phyloP scores from a whole-genome alignment of 2,329 filamentous ascomycete species.

The Stemphylium beticola region DNA sequence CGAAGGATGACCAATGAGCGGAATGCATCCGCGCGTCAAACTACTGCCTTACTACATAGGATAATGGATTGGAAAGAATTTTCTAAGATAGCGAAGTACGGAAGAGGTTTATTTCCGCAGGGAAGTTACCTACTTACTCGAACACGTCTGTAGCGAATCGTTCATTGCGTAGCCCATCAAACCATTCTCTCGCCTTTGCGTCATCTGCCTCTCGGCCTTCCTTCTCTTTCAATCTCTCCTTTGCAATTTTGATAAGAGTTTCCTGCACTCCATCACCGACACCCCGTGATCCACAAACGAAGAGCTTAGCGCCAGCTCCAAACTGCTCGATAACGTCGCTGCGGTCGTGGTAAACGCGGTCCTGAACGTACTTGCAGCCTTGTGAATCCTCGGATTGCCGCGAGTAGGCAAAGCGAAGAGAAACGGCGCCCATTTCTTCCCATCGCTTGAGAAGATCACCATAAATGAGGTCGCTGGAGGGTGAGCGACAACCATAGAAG shows the following conservation, averaged over 20 bases:
- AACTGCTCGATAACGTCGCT: slow-evolving; percentile 55
- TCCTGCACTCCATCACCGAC: slow-evolving; percentile 55
- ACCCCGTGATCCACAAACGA: slow-evolving; percentile 66
- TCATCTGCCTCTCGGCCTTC: slow-evolving; percentile 47
- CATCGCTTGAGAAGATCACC: slow-evolving; percentile 64
- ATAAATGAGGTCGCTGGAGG: slow-evolving; percentile 66
- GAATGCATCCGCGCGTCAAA: too few species aligned
- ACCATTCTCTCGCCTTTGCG: slow-evolving; percentile 54
- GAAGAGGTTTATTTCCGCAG: too few species aligned
- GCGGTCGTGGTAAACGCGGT: slow-evolving; percentile 57
- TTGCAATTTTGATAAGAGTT: slow-evolving; percentile 51
- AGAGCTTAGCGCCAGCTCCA: slow-evolving; percentile 61
- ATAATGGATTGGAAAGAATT: too few species aligned
- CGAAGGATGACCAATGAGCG: too few species aligned
- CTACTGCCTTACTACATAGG: too few species aligned
- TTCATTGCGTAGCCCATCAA: slow-evolving; percentile 53
- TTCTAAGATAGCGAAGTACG: too few species aligned
- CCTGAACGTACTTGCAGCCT: slow-evolving; percentile 62
- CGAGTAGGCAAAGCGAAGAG: slow-evolving; percentile 67
- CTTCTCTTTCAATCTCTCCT: slow-evolving; percentile 50
- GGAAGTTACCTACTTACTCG: background rate
- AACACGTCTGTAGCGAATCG: slow-evolving; percentile 29
- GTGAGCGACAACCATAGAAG: slow-evolving; percentile 67
- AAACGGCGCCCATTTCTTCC: slow-evolving; percentile 66
- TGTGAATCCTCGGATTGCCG: slow-evolving; percentile 50